Conservation (phyloP, 495 filamentous ascomycete species). For the Bathelium albidoporum region DNA sequence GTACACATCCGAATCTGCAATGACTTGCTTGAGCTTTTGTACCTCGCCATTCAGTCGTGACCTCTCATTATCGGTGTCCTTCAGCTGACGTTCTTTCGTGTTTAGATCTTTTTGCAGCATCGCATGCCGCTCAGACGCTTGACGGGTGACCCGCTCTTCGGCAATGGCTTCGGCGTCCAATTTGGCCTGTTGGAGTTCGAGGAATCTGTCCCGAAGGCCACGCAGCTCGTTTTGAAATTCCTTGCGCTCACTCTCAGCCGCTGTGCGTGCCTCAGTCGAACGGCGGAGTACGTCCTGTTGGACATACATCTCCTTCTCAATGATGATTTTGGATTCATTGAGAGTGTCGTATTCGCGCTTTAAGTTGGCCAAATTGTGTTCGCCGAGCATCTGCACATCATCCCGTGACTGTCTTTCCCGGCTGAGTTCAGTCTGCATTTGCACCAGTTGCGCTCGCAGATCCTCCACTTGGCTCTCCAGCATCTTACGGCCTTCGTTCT, state of each 20-base stretch:
- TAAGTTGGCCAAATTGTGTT: conserved; percentile 74
- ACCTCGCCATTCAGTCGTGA: conserved; percentile 61
- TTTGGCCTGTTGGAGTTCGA: conserved; percentile 73
- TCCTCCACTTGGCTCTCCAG: conserved; percentile 81
- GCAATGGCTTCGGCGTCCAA: conserved; percentile 68
- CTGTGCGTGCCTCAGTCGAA: conserved; percentile 65
- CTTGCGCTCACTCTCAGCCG: conserved; percentile 77
- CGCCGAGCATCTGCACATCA: conserved; percentile 82
- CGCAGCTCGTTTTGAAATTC: conserved; percentile 79
- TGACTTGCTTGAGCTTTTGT: conserved; percentile 69
- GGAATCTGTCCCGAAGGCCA: conserved; percentile 69
- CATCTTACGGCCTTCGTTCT: conserved; percentile 80
- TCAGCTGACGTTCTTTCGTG: conserved; percentile 54
- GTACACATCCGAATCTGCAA: conserved; percentile 80
- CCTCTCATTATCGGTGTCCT: conserved; percentile 66
- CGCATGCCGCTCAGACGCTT: conserved; percentile 72
- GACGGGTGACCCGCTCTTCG: conserved; percentile 66
- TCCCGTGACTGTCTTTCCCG: conserved; percentile 91
- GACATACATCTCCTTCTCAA: conserved; percentile 97
- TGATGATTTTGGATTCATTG: conserved; percentile 90
- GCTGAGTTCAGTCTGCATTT: conserved; percentile 79
- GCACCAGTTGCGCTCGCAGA: conserved; percentile 72
- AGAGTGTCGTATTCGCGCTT: conserved; percentile 78
- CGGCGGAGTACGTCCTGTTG: conserved; percentile 90
- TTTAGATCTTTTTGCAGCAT: conserved; percentile 71